A percentile compares a stretch with the other conserved stretches of the same genome.
phyloP scores from a whole-genome alignment of 2,329 filamentous ascomycete genomes.

The Monascus ruber region DNA sequence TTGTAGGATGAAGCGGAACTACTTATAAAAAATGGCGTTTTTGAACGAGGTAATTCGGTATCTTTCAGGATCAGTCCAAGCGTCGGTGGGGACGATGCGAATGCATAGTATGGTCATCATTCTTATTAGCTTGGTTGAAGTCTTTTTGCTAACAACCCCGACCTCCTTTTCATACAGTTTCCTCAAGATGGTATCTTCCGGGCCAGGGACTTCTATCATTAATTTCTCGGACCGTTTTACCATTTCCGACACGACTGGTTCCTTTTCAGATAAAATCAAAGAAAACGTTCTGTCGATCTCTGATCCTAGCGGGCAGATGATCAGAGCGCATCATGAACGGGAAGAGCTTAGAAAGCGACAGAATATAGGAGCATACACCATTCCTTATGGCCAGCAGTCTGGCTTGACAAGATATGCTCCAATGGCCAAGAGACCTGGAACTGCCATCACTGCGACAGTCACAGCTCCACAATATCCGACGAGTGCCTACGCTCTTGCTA shows the following conservation, averaged over 20 bases:
- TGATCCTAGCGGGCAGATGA: constrained; percentile 14
- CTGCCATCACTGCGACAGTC: constrained; percentile 45
- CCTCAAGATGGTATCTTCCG: constrained; percentile 47
- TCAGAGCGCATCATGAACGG: constrained; percentile 10
- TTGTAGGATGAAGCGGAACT: constrained; percentile 30
- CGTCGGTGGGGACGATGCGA: constrained; percentile 35
- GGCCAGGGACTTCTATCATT: constrained; percentile 42
- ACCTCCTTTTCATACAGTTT: constrained; percentile 32
- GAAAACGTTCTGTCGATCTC: constrained; percentile 27
- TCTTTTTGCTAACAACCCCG: too few species aligned
- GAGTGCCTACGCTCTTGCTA: constrained; percentile 43
- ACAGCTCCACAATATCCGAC: constrained; percentile 43
- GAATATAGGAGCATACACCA: constrained; percentile 18
- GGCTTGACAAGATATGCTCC: constrained; percentile 50
- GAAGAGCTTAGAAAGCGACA: constrained; percentile 21
- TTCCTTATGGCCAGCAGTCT: constrained; percentile 45
- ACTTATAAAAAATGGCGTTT: constrained; percentile 27
- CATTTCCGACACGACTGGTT: constrained; percentile 53
- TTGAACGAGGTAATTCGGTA: constrained; percentile 30
- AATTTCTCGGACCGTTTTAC: constrained; percentile 55
- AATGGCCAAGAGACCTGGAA: constrained; percentile 48
- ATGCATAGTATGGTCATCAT: constrained; percentile 43
- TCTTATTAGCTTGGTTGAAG: too few species aligned
- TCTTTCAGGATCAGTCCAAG: constrained; percentile 34
- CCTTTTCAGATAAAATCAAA: constrained; percentile 33